Base-by-base conservation (phyloP, 176 grass and related monocot genomes). In the Themeda triandra region DNA sequence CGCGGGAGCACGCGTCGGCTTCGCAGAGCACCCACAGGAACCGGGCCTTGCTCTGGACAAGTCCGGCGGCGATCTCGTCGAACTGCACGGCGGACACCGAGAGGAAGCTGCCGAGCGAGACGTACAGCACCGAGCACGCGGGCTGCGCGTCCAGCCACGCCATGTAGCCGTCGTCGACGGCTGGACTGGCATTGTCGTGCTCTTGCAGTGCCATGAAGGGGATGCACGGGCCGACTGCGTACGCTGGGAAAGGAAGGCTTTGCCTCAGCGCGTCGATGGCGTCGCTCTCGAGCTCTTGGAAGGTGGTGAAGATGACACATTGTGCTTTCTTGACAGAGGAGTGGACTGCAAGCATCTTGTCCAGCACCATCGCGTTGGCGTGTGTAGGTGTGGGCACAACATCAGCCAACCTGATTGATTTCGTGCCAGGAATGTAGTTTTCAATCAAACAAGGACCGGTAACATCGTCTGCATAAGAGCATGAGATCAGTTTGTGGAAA, bases 71-170 rank as follows among this genome's bases (percentile, higher is more conserved):
- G 13, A 91, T 67, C 80, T 91, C 89, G 36, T 86, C 46, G 10
- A 91, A 60, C 76, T 91, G 69, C 2, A 71, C 2, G 4, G 24
- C 3, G 18, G 88, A 76, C 39, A 93, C 76, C 6, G 82, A 87
- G 32, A 90, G 69, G 82, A 80, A 93, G 78, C 91, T 90, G 51
- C 85, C 86, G 23, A 90, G 44, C 5, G 88, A 88, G 15, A 93
- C 75, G 24, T 90, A 93, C 5, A 90, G 10, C 79, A 88, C 82
- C 0, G 75, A 90, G 63, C 54, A 23, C 4, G 3, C 45, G 0
- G 82, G 88, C 12, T 93, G 88, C 4, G 74, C n/a, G 62, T 83
- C 74, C 69, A 93, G 60, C 88, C 88, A 90, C 3, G 27, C 25
- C 37, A 70, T 70, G 78, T 83, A 80, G 72, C 25, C 77, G 45